These are phyloP conservation scores for Colletotrichum sp. DNA, from an alignment of 2,329 filamentous ascomycete genomes.

Conservation along the genomic window DNA sequence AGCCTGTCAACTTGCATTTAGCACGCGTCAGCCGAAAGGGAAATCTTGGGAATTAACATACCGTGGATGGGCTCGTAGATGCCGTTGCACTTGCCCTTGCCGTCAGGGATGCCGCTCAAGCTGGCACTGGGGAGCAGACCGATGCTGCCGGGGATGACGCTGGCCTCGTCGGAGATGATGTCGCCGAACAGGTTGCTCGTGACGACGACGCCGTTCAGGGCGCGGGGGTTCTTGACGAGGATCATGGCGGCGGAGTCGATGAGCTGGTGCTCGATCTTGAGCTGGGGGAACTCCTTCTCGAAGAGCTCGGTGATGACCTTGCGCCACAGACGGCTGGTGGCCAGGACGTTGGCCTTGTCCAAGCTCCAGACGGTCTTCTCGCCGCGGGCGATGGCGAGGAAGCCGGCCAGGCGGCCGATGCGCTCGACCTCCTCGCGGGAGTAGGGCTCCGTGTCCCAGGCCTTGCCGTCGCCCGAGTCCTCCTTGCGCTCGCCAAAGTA, in stretches of 20 bases:
- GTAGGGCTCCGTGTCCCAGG: constrained; percentile 88
- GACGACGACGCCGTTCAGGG: constrained; percentile 88
- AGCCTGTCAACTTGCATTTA: constrained; percentile 56
- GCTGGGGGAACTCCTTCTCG: constrained; percentile 84
- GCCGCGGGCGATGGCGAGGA: constrained; percentile 77
- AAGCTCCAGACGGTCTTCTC: constrained; percentile 77
- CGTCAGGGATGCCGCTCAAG: constrained; percentile 84
- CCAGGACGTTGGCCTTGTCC: constrained; percentile 97
- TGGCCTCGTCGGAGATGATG: constrained; percentile 94
- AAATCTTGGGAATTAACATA: constrained; percentile 31
- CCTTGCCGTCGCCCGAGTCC: constrained; percentile 73
- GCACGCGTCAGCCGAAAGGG: not conserved
- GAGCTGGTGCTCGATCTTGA: constrained; percentile 85
- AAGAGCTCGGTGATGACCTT: constrained; percentile 86
- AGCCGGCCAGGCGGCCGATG: constrained; percentile 79
- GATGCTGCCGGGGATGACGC: constrained; percentile 89
- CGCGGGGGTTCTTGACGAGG: constrained; percentile 91
- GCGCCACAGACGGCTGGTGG: constrained; percentile 87
- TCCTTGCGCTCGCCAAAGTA: constrained; percentile 94
- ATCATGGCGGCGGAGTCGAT: constrained; percentile 98
- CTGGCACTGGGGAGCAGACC: constrained; percentile 88
- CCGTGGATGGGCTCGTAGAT: constrained; percentile 99
- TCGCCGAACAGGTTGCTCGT: constrained; percentile 96
- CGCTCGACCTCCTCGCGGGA: constrained; percentile 85
- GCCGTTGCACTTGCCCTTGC: constrained; percentile 83